Evolutionary conservation across 1,284 basidiomycete genomes (phyloP), one percentile per base, ranked within the genome.

Genomic region (Kwoniella shivajii): DNA sequence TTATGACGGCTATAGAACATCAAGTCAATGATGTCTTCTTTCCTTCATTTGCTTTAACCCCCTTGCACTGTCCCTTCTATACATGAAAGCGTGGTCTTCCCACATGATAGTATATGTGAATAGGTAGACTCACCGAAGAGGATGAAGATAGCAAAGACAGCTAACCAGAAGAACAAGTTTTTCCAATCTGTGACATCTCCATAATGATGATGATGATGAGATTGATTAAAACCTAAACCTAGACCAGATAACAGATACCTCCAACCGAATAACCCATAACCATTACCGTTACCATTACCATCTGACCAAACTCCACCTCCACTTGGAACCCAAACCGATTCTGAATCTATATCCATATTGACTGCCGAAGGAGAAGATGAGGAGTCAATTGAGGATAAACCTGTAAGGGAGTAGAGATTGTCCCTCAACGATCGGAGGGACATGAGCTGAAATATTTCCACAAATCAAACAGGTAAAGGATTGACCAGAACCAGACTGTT

Each of bases 1-100:
- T 91, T 75, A 92, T 84, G 81, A 93, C 93, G 44, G 93, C 94
- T 95, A 75, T 1, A 43, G 9, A 14, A 20, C 11, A 24, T 43
- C 60, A 39, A 26, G 14, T 50, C 31, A 33, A 22, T 27, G 41
- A 41, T 38, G 11, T 13, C 22, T 44, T 20, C 11, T 30, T n/a
- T 10, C 22, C 22, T 30, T 14, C 29, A 26, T 10, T n/a, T 36
- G n/a, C 34, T 36, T 36, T n/a, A n/a, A n/a, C n/a, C n/a, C n/a
- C n/a, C n/a, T n/a, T n/a, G n/a, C n/a, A n/a, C n/a, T n/a, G n/a
- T n/a, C n/a, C n/a, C n/a, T n/a, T n/a, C n/a, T n/a, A n/a, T n/a
- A n/a, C n/a, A n/a, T n/a, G n/a, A n/a, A n/a, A n/a, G n/a, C n/a
- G n/a, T n/a, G n/a, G n/a, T n/a, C n/a, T n/a, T n/a, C n/a, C n/a